Conservation (phyloP, 2,329 filamentous ascomycete species). For the Ophiostoma sp. region DNA sequence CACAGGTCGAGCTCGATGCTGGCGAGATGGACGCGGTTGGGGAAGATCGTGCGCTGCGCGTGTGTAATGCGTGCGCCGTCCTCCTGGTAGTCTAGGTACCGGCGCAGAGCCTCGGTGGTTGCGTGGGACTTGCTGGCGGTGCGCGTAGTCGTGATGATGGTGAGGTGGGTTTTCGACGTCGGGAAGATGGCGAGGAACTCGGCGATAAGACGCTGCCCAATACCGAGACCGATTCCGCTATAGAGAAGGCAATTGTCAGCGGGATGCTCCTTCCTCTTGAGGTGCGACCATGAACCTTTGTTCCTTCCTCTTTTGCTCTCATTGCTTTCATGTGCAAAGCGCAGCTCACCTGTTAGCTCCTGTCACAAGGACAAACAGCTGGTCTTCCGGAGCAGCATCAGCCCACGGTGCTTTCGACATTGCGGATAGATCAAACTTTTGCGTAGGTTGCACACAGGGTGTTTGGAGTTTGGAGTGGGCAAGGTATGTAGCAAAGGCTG, state of each 20-base stretch:
- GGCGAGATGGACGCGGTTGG: slow-evolving; percentile 53
- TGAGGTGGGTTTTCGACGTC: slow-evolving; percentile 62
- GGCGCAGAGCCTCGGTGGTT: slow-evolving; percentile 60
- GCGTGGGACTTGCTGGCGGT: slow-evolving; percentile 66
- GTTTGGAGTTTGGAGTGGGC: neutral
- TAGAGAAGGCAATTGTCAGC: neutral
- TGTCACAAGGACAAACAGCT: slow-evolving; percentile 67
- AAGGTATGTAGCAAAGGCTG: neutral
- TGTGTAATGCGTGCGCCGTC: slow-evolving; percentile 38
- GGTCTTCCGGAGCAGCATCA: slow-evolving; percentile 37
- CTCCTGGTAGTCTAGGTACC: slow-evolving; percentile 47
- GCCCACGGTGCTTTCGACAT: slow-evolving; percentile 35
- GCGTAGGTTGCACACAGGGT: neutral
- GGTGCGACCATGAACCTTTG: neutral
- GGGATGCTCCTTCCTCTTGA: neutral
- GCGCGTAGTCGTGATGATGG: slow-evolving; percentile 80
- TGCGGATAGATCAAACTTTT: neutral
- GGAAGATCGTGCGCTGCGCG: slow-evolving; percentile 39
- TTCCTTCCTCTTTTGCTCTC: neutral
- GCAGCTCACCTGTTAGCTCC: slow-evolving; percentile 71
- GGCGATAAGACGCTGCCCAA: slow-evolving; percentile 79
- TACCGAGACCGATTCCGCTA: slow-evolving; percentile 82
- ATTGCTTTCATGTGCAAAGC: neutral
- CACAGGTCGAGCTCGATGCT: slow-evolving; percentile 57
- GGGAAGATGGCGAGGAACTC: slow-evolving; percentile 72